A percentile compares a stretch with the other conserved stretches of the same genome.
phyloP scores from a whole-genome alignment of 108 stramenopile genomes.

The Parietichytrium sp. region DNA sequence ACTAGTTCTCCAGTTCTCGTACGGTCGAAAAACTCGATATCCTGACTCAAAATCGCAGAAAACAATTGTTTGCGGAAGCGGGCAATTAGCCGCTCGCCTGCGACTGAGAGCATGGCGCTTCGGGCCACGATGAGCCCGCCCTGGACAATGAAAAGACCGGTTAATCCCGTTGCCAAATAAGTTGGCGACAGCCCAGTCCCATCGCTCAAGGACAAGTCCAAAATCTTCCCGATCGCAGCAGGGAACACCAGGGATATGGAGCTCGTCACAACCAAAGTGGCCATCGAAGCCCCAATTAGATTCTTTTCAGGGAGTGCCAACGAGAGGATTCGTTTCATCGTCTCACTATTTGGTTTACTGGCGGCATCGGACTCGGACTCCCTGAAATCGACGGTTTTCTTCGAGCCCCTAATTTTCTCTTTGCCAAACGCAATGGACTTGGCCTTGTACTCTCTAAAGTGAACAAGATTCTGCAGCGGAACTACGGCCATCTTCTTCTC shows the following conservation, averaged over 20 bases:
- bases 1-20: constrained; percentile 72
- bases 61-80: constrained; percentile 67
- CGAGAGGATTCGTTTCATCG: background rate
- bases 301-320: background rate
- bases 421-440: too few species aligned
- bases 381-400: too few species aligned
- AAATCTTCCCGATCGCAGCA: constrained; percentile 12
- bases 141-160: constrained; percentile 25
- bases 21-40: constrained; percentile 70
- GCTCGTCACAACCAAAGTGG: background rate
- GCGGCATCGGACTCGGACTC: too few species aligned
- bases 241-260: constrained; percentile 42
- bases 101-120: constrained; percentile 37
- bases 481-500: too few species aligned
- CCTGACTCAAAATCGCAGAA: constrained; percentile 67
- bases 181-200: background rate
- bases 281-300: constrained; percentile 9
- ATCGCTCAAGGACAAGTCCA: background rate
- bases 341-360: background rate
- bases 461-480: too few species aligned
- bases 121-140: constrained; percentile 16
- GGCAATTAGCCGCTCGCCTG: constrained; percentile 75
- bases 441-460: too few species aligned
- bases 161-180: background rate
- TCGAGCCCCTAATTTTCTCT: too few species aligned